phyloP scores from a whole-genome alignment of 371 early-diverging fungal genomes.

The Circinella minor region DNA sequence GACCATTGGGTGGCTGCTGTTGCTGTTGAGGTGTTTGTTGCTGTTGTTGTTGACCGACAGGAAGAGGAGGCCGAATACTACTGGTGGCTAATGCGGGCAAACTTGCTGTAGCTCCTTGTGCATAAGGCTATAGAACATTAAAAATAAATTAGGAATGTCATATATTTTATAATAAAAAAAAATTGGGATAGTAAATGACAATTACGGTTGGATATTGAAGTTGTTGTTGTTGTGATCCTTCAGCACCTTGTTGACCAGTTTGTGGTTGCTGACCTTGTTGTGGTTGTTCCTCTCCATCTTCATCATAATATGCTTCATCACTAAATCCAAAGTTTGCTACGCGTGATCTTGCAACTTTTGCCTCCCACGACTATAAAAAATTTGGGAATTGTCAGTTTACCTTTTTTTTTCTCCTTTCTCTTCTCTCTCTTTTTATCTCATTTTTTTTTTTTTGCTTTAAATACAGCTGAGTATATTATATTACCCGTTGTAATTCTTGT shows the following conservation, averaged over 20 bases:
- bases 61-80: conserved; percentile 23
- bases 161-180: neutral
- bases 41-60: conserved; percentile 34
- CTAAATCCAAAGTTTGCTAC: conserved; percentile 67
- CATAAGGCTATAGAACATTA: neutral
- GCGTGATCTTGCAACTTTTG: conserved; percentile 76
- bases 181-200: neutral
- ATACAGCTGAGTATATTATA: too few species aligned
- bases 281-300: conserved; percentile 19
- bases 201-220: conserved; percentile 39
- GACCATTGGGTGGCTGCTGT: conserved; percentile 18
- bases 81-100: conserved; percentile 48
- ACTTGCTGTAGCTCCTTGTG: conserved; percentile 44
- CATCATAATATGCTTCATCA: conserved; percentile 21
- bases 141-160: neutral
- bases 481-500: conserved; percentile 85
- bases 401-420: neutral
- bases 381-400: conserved; percentile 4
- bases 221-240: neutral
- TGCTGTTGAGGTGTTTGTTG: conserved; percentile 23
- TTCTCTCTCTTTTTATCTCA: neutral
- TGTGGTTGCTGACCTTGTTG: neutral
- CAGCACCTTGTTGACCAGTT: too few species aligned
- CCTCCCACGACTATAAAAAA: conserved; percentile 77
- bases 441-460: neutral